A percentile compares a stretch with the other conserved stretches of the same genome.
These are phyloP conservation scores for Salix dunnii DNA, from an alignment of 345 rosid genomes.

Conservation along the genomic window DNA sequence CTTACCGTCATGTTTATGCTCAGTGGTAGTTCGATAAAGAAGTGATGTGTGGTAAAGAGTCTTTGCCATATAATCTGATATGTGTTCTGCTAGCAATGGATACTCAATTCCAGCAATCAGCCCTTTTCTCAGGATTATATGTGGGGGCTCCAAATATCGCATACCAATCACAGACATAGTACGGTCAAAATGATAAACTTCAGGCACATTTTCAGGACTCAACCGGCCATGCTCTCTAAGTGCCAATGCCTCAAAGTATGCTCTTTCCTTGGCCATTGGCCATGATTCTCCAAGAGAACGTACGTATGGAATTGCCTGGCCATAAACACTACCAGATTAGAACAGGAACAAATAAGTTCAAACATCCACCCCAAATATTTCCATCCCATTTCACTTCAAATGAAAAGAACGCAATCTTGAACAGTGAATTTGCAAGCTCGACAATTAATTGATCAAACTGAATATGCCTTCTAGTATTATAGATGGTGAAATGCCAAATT, in stretches of 20 bases:
- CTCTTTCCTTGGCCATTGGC: conserved; percentile 96
- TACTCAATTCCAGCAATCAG: conserved; percentile 77
- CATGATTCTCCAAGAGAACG: conserved; percentile 89
- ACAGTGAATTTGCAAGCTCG: background rate
- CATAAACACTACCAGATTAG: background rate
- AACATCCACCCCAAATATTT: background rate
- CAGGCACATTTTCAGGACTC: conserved; percentile 80
- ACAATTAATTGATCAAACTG: background rate
- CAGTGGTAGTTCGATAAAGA: conserved; percentile 61
- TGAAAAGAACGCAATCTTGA: background rate
- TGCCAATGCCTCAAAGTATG: conserved; percentile 70
- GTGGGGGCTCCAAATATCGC: conserved; percentile 92
- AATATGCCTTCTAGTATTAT: background rate
- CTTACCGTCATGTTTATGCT: conserved; percentile 72
- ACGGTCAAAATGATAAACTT: conserved; percentile 87
- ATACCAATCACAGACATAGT: conserved; percentile 91
- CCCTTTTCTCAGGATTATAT: conserved; percentile 87
- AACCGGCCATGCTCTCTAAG: conserved; percentile 61
- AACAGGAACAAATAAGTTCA: background rate
- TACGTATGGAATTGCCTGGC: conserved; percentile 87
- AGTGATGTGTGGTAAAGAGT: conserved; percentile 86
- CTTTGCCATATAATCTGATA: conserved; percentile 75
- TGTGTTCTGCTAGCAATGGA: conserved; percentile 72
- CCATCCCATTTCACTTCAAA: background rate
- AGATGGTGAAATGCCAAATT: background rate